Conservation (phyloP, 225 moss, liverwort and hornwort species). For the Polytrichum commune region DNA sequence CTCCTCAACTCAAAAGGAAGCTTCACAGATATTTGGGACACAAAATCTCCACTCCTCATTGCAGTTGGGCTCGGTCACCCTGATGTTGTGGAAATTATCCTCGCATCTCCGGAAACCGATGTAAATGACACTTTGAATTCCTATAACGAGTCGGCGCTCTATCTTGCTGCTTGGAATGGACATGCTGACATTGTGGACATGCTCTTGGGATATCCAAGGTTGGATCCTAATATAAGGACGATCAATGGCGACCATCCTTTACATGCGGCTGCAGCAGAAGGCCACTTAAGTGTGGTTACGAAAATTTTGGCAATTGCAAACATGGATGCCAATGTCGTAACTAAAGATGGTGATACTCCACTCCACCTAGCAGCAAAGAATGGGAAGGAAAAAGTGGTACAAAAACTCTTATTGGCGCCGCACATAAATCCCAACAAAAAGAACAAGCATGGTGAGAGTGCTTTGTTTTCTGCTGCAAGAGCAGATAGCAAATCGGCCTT, state of each 20-base stretch:
- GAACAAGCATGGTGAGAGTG: background rate
- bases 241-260: background rate
- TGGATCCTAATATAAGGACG: no score
- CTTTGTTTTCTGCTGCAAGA: background rate
- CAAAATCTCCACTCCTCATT: no score
- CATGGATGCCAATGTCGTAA: background rate
- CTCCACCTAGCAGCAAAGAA: background rate
- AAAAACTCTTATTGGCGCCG: background rate
- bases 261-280: background rate
- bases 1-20: no score
- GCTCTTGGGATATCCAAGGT: no score
- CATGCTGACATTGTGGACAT: background rate
- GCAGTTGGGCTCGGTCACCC: no score
- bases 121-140: no score
- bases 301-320: background rate
- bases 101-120: no score
- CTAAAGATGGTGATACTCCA: background rate
- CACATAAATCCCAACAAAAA: background rate
- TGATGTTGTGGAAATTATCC: no score
- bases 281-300: background rate
- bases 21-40: no score
- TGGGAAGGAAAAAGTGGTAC: background rate
- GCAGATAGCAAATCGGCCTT: background rate
- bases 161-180: background rate
- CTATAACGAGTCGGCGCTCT: no score